Base-by-base conservation (phyloP, 345 rosid species). In the Sisymbrium altissimum region DNA sequence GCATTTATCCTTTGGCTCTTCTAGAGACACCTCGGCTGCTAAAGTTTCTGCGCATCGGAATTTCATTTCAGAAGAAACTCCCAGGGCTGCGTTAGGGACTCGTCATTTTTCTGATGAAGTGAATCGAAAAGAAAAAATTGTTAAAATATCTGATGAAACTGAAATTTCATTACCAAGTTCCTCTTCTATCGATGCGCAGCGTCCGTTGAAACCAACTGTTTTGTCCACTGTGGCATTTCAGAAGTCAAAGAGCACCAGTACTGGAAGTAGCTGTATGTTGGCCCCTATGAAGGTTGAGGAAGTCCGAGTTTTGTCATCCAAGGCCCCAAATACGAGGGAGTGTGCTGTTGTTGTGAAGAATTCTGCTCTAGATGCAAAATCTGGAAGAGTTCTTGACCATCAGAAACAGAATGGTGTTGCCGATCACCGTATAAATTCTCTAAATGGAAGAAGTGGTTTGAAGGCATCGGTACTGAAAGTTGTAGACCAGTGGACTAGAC, bases 401-500 rank as follows among this genome's bases (percentile, higher is more conserved):
- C 72, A 75, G 77, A 72, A 57, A 41, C 77, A 54, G 73, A 70
- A 79, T 64, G 70, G 86, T 33, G 58, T 66, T 49, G 41, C 73
- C 39, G 23, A 79, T 60, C 78, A 40, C 46, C 64, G 12, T 53
- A 60, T 71, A 67, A 80, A 72, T 72, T 68, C 87, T 58, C 45
- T 83, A 38, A 81, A 76, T 57, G 81, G 80, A 73, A 64, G 50
- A 63, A 78, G 48, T 70, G 85, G 88, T 18, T 54, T 88, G 76
- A 88, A 87, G 81, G 81, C 86, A 59, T 94, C 95, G 57, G 61
- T 83, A 73, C 29, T 60, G 78, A 90, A 84, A 78, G 90, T 78
- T 76, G 90, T 82, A 74, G 97, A 88, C 68, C 92, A 88, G 68
- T 68, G 86, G 39, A 84, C 83, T 79, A 87, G 87, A 54, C 81